Conservation (phyloP, 257 asterid species). For the Fraxinus excelsior region DNA sequence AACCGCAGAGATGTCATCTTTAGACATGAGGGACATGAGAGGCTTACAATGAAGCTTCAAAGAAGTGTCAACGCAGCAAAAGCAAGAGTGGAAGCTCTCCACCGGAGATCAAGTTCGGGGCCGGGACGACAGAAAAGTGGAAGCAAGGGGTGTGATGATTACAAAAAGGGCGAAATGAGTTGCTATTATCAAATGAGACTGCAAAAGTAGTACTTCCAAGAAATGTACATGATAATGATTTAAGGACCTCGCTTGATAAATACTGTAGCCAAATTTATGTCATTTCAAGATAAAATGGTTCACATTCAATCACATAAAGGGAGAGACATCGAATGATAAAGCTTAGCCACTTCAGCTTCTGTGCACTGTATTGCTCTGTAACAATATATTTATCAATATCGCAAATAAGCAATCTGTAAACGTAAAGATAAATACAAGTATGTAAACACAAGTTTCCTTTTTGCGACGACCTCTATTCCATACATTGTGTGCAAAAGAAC, state of each 20-base stretch:
- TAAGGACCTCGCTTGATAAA: conserved; percentile 3
- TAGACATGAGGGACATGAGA: conserved; percentile 57
- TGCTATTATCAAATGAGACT: conserved; percentile 4
- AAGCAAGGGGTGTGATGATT: conserved; percentile 69
- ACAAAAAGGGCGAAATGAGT: conserved; percentile 61
- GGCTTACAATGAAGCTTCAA: conserved; percentile 49
- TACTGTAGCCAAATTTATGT: conserved; percentile 17
- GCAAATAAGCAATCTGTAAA: too few relatives aligned
- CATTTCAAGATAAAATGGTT: not conserved
- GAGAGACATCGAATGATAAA: too few relatives aligned
- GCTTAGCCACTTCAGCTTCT: too few relatives aligned
- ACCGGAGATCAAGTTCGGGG: conserved; percentile 44
- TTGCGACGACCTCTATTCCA: not conserved
- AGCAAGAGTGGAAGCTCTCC: conserved; percentile 77
- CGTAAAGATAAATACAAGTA: not conserved
- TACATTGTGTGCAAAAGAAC: not conserved
- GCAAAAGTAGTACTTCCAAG: not conserved
- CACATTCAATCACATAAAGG: too few relatives aligned
- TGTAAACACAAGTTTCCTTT: not conserved
- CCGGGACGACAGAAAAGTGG: conserved; percentile 54
- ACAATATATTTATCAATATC: too few relatives aligned
- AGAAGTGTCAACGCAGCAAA: conserved; percentile 54
- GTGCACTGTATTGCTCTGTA: too few relatives aligned
- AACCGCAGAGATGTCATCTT: conserved; percentile 50
- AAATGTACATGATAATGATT: too few relatives aligned